phyloP scores from a whole-genome alignment of 2,329 filamentous ascomycete genomes.

The Monilinia fructigena region DNA sequence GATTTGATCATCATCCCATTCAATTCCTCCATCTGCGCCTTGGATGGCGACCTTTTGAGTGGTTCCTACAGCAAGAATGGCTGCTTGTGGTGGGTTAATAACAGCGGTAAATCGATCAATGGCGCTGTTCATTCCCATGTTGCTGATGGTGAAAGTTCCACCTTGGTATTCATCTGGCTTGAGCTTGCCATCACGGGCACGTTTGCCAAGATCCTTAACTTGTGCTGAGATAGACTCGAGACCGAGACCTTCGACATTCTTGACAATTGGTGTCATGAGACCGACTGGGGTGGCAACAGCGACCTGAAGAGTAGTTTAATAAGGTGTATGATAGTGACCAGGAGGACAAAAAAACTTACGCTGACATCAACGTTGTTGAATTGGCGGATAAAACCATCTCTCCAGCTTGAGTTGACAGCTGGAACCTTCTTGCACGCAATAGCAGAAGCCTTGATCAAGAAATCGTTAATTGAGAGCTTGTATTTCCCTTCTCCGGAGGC shows the following conservation, averaged over 20 bases:
- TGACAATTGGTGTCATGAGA: conserved; percentile 97
- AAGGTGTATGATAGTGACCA: background rate
- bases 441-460: conserved; percentile 94
- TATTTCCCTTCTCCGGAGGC: conserved; percentile 85
- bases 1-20: conserved; percentile 98
- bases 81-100: conserved; percentile 97
- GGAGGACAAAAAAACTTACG: conserved; percentile 58
- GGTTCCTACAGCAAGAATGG: conserved; percentile 91
- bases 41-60: conserved; percentile 93
- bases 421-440: conserved; percentile 91
- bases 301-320: conserved; percentile 32
- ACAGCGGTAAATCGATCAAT: conserved; percentile 97
- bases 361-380: conserved; percentile 92
- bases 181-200: conserved; percentile 93
- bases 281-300: conserved; percentile 74
- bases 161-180: conserved; percentile 99
- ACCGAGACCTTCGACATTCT: conserved; percentile 80
- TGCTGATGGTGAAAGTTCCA: conserved; percentile 98
- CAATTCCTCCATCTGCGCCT: conserved; percentile 79
- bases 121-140: conserved; percentile 99
- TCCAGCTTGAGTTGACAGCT: conserved; percentile 94
- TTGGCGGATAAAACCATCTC: conserved; percentile 85
- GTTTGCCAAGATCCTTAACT: conserved; percentile 96
- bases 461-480: conserved; percentile 99
- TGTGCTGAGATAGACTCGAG: conserved; percentile 82